Evolutionary conservation across 176 grass and related monocot species (phyloP).

Genomic region (Eragrostis curvula): DNA sequence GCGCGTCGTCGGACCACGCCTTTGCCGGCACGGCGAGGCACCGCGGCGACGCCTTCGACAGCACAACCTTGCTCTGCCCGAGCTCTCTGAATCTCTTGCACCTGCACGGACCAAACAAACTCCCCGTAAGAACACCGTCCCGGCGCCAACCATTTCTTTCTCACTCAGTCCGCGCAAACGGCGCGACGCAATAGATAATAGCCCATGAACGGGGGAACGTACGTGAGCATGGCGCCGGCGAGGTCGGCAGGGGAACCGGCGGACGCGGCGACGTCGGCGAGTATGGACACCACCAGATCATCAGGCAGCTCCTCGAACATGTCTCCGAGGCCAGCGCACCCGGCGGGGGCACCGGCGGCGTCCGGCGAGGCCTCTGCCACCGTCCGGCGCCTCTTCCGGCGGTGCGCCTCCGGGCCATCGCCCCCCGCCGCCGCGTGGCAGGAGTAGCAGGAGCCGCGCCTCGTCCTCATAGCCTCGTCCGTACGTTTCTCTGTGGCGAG

Average conservation of each 20-base stretch:
- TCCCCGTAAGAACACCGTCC: conserved; percentile 9
- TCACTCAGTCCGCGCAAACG: neutral
- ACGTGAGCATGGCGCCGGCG: conserved; percentile 68
- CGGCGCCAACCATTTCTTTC: neutral
- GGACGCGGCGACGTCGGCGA: conserved; percentile 60
- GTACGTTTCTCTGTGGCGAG: neutral
- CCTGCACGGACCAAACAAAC: conserved; percentile 41
- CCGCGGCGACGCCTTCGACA: conserved; percentile 53
- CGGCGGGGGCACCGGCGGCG: neutral
- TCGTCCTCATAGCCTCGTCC: conserved; percentile 47
- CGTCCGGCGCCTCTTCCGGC: conserved; percentile 44
- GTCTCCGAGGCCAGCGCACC: conserved; percentile 17
- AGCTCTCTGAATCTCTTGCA: conserved; percentile 72
- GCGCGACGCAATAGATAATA: too few relatives aligned
- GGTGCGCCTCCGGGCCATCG: conserved; percentile 27
- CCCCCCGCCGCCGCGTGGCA: neutral
- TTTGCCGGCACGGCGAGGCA: conserved; percentile 60
- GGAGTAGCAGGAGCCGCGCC: conserved; percentile 44
- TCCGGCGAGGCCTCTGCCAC: neutral
- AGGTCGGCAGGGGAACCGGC: conserved; percentile 62
- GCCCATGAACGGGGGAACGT: neutral
- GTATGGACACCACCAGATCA: conserved; percentile 71
- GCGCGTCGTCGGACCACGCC: conserved; percentile 59
- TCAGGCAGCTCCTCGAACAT: conserved; percentile 69
- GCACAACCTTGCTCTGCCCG: conserved; percentile 47